A percentile compares a stretch with the other conserved stretches of the same genome.
Evolutionary conservation across 495 filamentous ascomycete species (phyloP).

Genomic region (Delitschia confertaspora): DNA sequence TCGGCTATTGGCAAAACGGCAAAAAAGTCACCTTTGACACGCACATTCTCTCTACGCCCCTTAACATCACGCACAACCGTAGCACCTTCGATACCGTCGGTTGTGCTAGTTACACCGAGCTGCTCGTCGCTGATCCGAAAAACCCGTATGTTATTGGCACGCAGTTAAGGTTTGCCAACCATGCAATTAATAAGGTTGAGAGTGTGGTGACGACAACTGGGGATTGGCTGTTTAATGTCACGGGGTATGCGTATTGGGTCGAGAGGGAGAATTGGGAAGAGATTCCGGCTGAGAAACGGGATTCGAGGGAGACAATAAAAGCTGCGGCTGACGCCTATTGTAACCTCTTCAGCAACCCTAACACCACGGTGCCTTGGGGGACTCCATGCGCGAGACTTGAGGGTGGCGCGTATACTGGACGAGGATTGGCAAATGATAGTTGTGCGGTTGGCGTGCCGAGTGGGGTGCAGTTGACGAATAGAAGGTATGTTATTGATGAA

Average conservation of each 20-base stretch:
- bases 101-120: slow-evolving; percentile 16
- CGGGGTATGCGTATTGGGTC: slow-evolving; percentile 9
- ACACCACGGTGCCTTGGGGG: slow-evolving; percentile 38
- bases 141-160: slow-evolving; percentile 13
- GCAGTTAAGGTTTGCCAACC: slow-evolving; percentile 5
- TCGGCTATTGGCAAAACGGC: slow-evolving; percentile 15
- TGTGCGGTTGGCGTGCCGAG: slow-evolving; percentile 31
- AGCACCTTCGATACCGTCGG: slow-evolving; percentile 4
- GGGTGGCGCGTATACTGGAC: slow-evolving; percentile 38
- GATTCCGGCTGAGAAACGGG: slow-evolving; percentile 7
- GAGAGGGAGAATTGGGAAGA: slow-evolving; percentile 9
- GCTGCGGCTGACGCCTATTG: slow-evolving; percentile 11
- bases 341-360: slow-evolving; percentile 34
- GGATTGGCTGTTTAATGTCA: slow-evolving; percentile 20
- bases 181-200: slow-evolving; percentile 10
- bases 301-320: slow-evolving; percentile 4
- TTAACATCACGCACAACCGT: slow-evolving; percentile 5
- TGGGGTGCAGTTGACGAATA: slow-evolving; percentile 31
- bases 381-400: slow-evolving; percentile 42
- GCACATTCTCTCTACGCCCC: neutral
- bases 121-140: slow-evolving; percentile 6
- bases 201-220: slow-evolving; percentile 9
- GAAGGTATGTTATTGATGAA: slow-evolving; percentile 40
- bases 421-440: slow-evolving; percentile 33
- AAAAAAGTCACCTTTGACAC: slow-evolving; percentile 1